Conservation (phyloP, 257 asterid species). For the Capsicum rhomboideum region DNA sequence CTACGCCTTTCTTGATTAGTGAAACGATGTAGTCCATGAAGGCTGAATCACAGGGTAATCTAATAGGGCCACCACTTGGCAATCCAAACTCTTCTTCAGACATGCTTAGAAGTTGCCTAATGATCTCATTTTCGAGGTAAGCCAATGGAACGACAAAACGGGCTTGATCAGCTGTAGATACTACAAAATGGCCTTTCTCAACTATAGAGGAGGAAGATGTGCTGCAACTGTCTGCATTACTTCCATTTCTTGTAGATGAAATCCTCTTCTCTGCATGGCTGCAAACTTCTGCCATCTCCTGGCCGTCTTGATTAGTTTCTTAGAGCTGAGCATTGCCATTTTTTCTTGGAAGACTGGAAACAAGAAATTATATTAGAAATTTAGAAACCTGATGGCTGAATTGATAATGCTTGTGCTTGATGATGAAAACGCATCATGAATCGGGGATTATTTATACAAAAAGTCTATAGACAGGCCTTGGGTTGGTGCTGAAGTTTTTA, state of each 20-base stretch:
- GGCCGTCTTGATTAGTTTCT: not conserved
- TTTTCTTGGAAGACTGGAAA: not conserved
- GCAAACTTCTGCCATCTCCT: not conserved
- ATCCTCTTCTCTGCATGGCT: not conserved
- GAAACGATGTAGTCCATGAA: slow-evolving; percentile 10
- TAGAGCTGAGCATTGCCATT: not conserved
- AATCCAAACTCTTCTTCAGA: slow-evolving; percentile 15
- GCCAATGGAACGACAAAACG: slow-evolving; percentile 19
- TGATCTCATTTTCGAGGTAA: slow-evolving; percentile 11
- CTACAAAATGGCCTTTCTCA: slow-evolving; percentile 30
- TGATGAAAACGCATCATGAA: not conserved
- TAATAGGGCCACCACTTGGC: slow-evolving; percentile 1
- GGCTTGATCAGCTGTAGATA: slow-evolving; percentile 18
- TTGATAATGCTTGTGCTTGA: not conserved
- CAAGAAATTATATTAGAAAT: not conserved
- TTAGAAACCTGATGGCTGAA: not conserved
- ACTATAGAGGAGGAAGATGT: not conserved
- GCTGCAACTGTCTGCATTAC: not conserved
- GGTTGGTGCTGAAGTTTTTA: not conserved
- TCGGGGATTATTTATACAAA: not conserved
- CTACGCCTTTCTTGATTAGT: slow-evolving; percentile 15
- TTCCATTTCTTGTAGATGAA: not conserved
- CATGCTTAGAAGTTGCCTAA: slow-evolving; percentile 20
- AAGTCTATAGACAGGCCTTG: too few species aligned
- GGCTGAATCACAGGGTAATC: slow-evolving; percentile 18